Base-by-base conservation (phyloP, 2,329 filamentous ascomycete genomes). In the Fusarium subglutinans region DNA sequence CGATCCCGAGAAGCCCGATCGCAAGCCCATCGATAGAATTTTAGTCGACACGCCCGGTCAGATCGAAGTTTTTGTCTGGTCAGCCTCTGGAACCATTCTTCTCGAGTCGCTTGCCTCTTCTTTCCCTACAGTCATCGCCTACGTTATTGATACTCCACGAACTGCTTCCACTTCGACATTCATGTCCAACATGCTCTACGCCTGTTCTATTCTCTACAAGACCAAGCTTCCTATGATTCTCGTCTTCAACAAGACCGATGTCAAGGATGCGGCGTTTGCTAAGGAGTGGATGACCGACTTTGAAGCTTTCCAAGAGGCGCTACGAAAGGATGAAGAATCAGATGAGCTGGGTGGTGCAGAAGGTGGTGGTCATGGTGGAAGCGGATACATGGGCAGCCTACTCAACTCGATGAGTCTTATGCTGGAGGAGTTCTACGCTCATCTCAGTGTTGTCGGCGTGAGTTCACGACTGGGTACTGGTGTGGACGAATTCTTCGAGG, bases 271-370 rank as follows among this genome's bases (percentile, higher is more conserved):
- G 0, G 89, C 90, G 33, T 98, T 98, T 79, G 96, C 95, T 3
- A 96, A 96, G 84, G 95, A 98, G 81, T 99, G 97, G 96, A 99
- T 99, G 96, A 97, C 95, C 11, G 96, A 99, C 82, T 99, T 98
- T 79, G 96, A 99, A 75, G 91, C 93, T 2, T 99, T 99, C 84
- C 96, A 98, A 81, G 90, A 90, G 22, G 96, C 97, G 2, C 86
- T 99, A 51, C 89, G 90, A 55, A 86, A 90, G 33, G 96, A 98
- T 79, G 94, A 98, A 81, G 91, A 93, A 63, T 87, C 88, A 13
- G 94, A 95, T 51, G 91, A 90, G 2, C 93, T 95, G 79, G 94
- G 93, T 18, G 91, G 92, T 20, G 87, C 89, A 35, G 94, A 95
- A 75, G 91, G 90, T 15, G 87, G 88, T 47, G 89, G 89, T 13